Conservation (phyloP, 495 filamentous ascomycete genomes). For the Tuber calosporum region DNA sequence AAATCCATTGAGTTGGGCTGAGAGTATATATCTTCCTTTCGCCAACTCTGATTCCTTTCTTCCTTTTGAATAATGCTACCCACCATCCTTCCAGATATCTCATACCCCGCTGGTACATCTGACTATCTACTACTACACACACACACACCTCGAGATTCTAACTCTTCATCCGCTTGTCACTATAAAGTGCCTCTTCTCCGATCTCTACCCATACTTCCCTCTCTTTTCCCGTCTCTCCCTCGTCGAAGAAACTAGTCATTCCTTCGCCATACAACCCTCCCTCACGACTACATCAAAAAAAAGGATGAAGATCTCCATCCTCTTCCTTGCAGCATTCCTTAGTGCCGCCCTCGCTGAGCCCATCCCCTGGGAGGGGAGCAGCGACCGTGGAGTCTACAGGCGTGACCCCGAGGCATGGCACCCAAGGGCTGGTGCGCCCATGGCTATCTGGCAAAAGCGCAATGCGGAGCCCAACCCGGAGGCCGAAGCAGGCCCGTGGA, state of each 20-base stretch:
- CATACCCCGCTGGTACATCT: background rate
- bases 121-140: background rate
- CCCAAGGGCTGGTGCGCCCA: background rate
- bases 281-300: background rate
- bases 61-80: background rate
- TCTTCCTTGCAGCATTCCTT: background rate
- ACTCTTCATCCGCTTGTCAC: background rate
- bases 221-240: background rate
- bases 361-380: background rate
- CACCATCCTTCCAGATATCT: background rate
- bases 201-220: background rate
- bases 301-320: background rate
- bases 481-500: background rate
- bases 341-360: background rate
- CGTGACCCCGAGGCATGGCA: background rate
- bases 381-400: background rate
- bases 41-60: background rate
- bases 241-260: conserved; percentile 2
- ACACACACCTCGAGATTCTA: background rate
- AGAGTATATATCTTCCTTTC: background rate
- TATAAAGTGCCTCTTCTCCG: background rate
- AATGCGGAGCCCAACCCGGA: background rate
- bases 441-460: conserved; percentile 1
- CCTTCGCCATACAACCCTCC: background rate
- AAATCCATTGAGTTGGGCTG: background rate